phyloP scores from a whole-genome alignment of 306 rosid species.

The Malus sylvestris region DNA sequence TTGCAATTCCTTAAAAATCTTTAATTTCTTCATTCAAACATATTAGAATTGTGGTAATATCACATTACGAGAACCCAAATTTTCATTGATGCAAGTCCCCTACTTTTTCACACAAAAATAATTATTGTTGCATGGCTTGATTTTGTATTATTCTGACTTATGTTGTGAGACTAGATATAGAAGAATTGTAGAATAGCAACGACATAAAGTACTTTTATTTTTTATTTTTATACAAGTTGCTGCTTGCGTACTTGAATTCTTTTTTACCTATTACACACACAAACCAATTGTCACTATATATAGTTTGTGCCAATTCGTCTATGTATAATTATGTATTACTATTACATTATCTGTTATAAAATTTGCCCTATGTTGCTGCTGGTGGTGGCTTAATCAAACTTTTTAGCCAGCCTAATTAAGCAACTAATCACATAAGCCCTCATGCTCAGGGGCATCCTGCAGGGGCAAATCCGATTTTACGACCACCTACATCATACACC shows the following conservation, averaged over 20 bases:
- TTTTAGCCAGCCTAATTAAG: background rate
- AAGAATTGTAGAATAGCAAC: background rate
- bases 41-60: no score
- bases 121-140: no score
- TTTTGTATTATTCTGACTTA: no score
- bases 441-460: background rate
- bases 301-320: background rate
- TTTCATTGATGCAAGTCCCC: no score
- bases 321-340: background rate
- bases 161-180: no score
- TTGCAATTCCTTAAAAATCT: no score
- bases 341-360: background rate
- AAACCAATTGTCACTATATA: background rate
- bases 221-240: background rate
- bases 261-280: background rate
- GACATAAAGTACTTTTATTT: no score
- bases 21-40: no score
- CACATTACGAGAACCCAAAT: no score
- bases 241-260: background rate
- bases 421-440: background rate
- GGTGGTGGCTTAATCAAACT: background rate
- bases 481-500: conserved; percentile 10
- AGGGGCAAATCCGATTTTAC: conserved; percentile 16
- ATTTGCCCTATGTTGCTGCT: background rate
- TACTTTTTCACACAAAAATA: no score